Evolutionary conservation across 176 grass and related monocot species (phyloP), one percentile per base, ranked within the genome.

Genomic region (Echinochloa phyllopogon): DNA sequence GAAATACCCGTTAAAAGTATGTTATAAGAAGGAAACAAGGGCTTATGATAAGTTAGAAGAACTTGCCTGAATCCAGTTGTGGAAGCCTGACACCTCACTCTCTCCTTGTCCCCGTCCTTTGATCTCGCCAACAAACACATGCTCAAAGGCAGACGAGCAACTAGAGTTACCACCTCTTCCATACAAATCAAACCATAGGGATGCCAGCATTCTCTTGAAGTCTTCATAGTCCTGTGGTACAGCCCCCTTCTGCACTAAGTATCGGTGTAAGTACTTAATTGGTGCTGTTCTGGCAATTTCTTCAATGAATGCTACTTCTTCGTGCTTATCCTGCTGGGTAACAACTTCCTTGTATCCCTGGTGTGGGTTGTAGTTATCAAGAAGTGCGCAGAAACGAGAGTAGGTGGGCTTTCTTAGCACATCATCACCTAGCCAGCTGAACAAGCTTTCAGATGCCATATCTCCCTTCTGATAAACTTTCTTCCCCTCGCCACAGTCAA

Each of bases 1-100:
- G 37, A n/a, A 86, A 48, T 48, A 45, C 4, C 37, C 43, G 25
- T 90, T 47, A 88, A 47, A 63, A 67, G 29, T 67, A 49, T 40
- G 83, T 14, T 47, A 36, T 48, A 53, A 38, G 13, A 67, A 47
- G 61, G 17, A 71, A 63, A 71, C 20, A 73, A 79, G n/a, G 13
- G 13, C 2, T 52, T 7, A 39, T 78, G 65, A 72, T 65, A 72
- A 16, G 83, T 59, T 77, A 77, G 4, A 78, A 29, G 27, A 60
- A 84, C 89, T 85, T 90, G 43, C 96, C 96, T 98, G 96, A 86
- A 95, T 98, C 96, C 96, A 98, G 85, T 98, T 98, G 80, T 98
- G 96, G 85, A 98, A 98, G 43, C 96, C 96, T 65, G 96, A 92
- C 14, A 98, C 93, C 72, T 98, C 93, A 65, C 8, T 85, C 72